These are phyloP conservation scores for Mitragyna speciosa DNA, from an alignment of 257 asterid genomes.

Conservation along the genomic window DNA sequence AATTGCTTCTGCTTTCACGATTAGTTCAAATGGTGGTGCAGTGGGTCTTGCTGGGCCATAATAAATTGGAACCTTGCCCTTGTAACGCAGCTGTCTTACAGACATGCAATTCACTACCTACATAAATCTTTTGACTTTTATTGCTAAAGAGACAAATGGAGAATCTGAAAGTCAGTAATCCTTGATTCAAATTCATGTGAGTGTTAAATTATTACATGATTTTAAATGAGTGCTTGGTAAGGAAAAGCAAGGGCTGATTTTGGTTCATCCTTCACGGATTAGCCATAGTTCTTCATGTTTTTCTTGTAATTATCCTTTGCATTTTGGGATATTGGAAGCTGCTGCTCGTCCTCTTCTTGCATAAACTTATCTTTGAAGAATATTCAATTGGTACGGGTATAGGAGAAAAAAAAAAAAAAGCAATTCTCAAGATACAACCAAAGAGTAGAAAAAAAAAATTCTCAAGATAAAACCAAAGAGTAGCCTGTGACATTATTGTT, in stretches of 20 bases:
- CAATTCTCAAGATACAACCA: neutral
- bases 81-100: slow-evolving; percentile 4
- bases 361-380: slow-evolving; percentile 12
- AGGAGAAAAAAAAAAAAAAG: neutral
- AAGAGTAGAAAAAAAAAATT: neutral
- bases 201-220: slow-evolving; percentile 7
- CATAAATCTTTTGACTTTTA: slow-evolving; percentile 7
- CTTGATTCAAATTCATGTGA: slow-evolving; percentile 4
- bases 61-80: slow-evolving; percentile 6
- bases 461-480: neutral
- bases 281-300: slow-evolving; percentile 15
- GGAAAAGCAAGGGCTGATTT: slow-evolving; percentile 22
- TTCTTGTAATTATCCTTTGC: slow-evolving; percentile 19
- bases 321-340: slow-evolving; percentile 14
- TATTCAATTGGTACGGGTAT: neutral
- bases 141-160: slow-evolving; percentile 20
- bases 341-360: slow-evolving; percentile 23
- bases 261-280: slow-evolving; percentile 13
- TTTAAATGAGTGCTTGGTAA: slow-evolving; percentile 7
- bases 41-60: slow-evolving; percentile 15
- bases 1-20: slow-evolving; percentile 4
- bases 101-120: slow-evolving; percentile 3
- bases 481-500: neutral
- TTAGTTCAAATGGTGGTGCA: neutral
- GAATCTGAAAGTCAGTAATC: slow-evolving; percentile 18